Base-by-base conservation (phyloP, 306 rosid species). In the Gastrolobium villosum region DNA sequence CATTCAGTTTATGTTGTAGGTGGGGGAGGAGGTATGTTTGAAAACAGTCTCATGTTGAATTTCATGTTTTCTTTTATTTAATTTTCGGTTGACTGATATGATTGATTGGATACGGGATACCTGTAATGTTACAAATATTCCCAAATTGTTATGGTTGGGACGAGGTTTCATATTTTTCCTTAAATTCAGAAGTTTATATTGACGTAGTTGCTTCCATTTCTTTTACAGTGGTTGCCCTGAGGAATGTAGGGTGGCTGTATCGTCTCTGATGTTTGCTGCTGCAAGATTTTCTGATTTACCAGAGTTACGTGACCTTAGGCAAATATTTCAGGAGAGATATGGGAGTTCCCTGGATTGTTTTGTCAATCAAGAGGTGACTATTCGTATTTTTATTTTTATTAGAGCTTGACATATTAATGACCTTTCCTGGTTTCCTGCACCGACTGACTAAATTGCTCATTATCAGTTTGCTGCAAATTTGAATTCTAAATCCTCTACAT, bases 281-380 rank as follows among this genome's bases (percentile, higher is more conserved):
- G 98, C 99, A 67, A 85, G 98, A 79, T 96, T 93, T 86, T 96
- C 98, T 32, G 98, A 96, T 84, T 82, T 96, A 81, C 99, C 99
- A 5, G 99, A 96, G 83, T 84, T 93, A 80, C 99, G 98, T 37
- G 97, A 91, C 39, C 96, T 93, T 28, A 86, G 99, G 79, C 89
- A 93, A 85, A 84, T 84, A 63, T 90, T 93, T 91, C 93, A 90
- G 71, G 97, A 90, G 89, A 89, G 92, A 89, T 96, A 89, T 45
- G 94, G 79, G 65, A 89, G 77, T 79, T 80, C 87, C 72, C 35
- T 93, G 48, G 91, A 87, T 40, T 86, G 83, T 74, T 81, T 71
- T 77, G 96, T 84, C 70, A 90, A 90, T 79, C 89, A 82, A 71
- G 85, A 87, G 92, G 99, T 93, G 79, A 56, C 35, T 20, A 20